These are phyloP conservation scores for Naganishia albida DNA, from an alignment of 1,284 basidiomycete species.

Conservation along the genomic window DNA sequence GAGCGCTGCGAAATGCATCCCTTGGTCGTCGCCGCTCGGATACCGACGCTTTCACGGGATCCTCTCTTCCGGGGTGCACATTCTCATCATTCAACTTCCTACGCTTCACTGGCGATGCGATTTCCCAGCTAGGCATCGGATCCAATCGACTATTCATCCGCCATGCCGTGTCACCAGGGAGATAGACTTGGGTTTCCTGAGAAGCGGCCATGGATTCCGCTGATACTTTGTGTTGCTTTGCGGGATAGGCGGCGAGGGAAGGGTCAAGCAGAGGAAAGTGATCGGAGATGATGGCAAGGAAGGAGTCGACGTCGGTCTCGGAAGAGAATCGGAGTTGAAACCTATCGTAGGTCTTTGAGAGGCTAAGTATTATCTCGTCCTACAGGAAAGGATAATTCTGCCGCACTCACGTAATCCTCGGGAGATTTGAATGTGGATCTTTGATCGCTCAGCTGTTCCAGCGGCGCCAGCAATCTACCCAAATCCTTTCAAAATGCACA, in stretches of 20 bases:
- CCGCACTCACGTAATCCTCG: constrained; percentile 4
- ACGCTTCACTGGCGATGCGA: background rate
- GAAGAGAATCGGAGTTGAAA: constrained; percentile 13
- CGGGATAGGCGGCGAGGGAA: background rate
- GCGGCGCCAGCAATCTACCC: constrained; percentile 6
- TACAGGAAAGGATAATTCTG: background rate
- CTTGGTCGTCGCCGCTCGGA: background rate
- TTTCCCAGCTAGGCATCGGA: background rate
- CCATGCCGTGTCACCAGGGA: background rate
- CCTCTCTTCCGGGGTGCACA: background rate
- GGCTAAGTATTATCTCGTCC: background rate
- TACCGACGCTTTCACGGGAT: background rate
- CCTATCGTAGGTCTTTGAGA: constrained; percentile 5
- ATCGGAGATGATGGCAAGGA: constrained; percentile 3
- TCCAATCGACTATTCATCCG: background rate
- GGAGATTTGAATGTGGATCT: background rate
- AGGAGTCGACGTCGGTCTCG: constrained; percentile 2
- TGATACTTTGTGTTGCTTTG: background rate
- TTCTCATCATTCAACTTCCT: constrained; percentile 1
- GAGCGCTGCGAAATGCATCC: background rate
- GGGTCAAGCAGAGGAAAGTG: constrained; percentile 2
- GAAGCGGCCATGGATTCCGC: background rate
- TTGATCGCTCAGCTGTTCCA: background rate
- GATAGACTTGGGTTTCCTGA: background rate
- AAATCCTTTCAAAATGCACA: background rate